Conservation (phyloP, 306 rosid genomes). For the Hippophae rhamnoides region DNA sequence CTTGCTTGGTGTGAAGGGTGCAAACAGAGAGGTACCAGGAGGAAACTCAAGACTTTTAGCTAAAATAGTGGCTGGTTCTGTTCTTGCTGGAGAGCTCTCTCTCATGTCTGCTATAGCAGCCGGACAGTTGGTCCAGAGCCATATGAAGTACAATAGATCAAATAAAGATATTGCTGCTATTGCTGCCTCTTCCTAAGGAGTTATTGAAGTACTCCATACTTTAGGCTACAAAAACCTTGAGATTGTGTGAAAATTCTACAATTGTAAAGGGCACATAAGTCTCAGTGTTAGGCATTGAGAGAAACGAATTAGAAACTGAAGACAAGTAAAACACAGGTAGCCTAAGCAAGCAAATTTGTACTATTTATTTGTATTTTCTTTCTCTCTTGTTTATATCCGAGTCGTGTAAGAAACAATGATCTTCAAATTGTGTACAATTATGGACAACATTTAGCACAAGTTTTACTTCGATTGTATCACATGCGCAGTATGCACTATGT, state of each 20-base stretch:
- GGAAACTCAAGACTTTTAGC: conserved; percentile 66
- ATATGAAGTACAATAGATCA: conserved; percentile 93
- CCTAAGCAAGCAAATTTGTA: conserved; percentile 8
- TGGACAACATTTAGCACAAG: conserved; percentile 7
- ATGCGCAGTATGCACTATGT: too few species aligned
- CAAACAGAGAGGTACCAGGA: conserved; percentile 66
- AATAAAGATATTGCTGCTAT: conserved; percentile 39
- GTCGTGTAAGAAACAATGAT: conserved; percentile 13
- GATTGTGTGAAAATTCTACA: background rate
- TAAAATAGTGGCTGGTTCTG: conserved; percentile 69
- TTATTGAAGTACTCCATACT: background rate
- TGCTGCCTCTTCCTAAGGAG: conserved; percentile 27
- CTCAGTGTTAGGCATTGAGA: conserved; percentile 1
- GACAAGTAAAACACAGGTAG: conserved; percentile 8
- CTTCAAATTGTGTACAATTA: conserved; percentile 15
- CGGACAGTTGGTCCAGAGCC: conserved; percentile 83
- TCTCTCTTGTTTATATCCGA: background rate
- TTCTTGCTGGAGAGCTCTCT: conserved; percentile 87
- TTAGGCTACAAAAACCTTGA: background rate
- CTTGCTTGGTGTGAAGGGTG: conserved; percentile 85
- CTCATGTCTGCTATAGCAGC: conserved; percentile 92
- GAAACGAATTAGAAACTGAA: conserved; percentile 2
- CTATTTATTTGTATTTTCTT: conserved; percentile 20
- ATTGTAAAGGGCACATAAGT: conserved; percentile 1
- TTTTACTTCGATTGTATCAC: background rate